Conservation (phyloP, 331 rosid genomes). For the Stylosanthes scabra region DNA sequence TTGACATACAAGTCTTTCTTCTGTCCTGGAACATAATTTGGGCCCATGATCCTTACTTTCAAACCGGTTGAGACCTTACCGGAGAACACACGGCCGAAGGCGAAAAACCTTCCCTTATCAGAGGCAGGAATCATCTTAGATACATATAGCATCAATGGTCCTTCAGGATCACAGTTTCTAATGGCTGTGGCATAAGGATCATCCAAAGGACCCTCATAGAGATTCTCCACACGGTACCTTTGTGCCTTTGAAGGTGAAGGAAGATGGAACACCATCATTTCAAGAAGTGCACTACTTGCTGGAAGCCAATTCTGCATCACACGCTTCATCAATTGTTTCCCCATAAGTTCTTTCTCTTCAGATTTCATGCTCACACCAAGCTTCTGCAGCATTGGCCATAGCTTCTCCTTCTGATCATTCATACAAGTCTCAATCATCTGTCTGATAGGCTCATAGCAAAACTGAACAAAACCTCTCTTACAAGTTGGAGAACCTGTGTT, state of each 20-base stretch:
- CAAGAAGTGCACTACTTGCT: conserved; percentile 62
- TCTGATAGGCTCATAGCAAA: conserved; percentile 79
- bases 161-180: conserved; percentile 73
- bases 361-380: conserved; percentile 70
- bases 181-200: conserved; percentile 67
- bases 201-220: conserved; percentile 83
- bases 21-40: conserved; percentile 67
- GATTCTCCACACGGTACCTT: conserved; percentile 73
- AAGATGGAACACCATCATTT: conserved; percentile 83
- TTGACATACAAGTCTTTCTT: conserved; percentile 75
- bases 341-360: conserved; percentile 70
- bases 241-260: conserved; percentile 69
- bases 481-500: conserved; percentile 61
- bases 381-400: conserved; percentile 83
- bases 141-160: conserved; percentile 84
- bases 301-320: conserved; percentile 87
- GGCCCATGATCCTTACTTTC: conserved; percentile 89
- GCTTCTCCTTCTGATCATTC: conserved; percentile 80
- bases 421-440: conserved; percentile 70
- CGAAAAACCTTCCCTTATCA: conserved; percentile 78
- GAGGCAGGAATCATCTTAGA: conserved; percentile 89
- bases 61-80: conserved; percentile 71
- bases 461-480: conserved; percentile 83
- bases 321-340: conserved; percentile 74
- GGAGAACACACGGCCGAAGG: conserved; percentile 76